Evolutionary conservation across 2,329 filamentous ascomycete genomes (phyloP), one percentile per base, ranked within the genome.

Genomic region (Fusarium pilosicola): DNA sequence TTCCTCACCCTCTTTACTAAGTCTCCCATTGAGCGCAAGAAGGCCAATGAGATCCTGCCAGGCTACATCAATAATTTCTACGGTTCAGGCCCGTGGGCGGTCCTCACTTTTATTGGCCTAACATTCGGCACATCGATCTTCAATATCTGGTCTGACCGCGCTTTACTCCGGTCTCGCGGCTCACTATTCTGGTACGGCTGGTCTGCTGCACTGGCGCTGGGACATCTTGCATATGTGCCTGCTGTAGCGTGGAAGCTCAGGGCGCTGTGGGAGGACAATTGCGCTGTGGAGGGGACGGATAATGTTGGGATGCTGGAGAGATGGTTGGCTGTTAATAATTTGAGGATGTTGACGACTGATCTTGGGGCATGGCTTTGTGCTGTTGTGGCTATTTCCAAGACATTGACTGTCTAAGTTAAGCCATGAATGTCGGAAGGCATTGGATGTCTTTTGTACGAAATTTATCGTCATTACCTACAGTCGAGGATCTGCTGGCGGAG

Each of bases 61-160:
- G 71, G 78, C 7, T 88, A 85, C 79, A 87, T 85, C 75, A 73
- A 74, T 7, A 65, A 72, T 42, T 84, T 86, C 70, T 86, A 87
- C 80, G 70, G 58, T n/a, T 70, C 68, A 22, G 83, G 81, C 32
- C 74, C 84, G 6, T 69, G 70, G 41, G 74, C 77, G 6, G 82
- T 85, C 5, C 59, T 85, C 18, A 76, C 66, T 4, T 78, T 83
- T 61, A 68, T 85, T 14, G 78, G 76, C 12, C 60, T 79, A 18
- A 86, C 85, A 8, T 74, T 80, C 20, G 74, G 75, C 65, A 72
- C 79, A 4, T 79, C 80, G 1, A 39, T 79, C 18, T 77, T 70
- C 26, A 79, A 75, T 55, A 71, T 82, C 3, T 76, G 71, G 65
- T 70, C 74, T 38, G 64, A 77, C 20, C 62, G 74, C 8, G 54